These are phyloP conservation scores for Claviceps spartinae DNA, from an alignment of 2,329 filamentous ascomycete species.

Conservation along the genomic window DNA sequence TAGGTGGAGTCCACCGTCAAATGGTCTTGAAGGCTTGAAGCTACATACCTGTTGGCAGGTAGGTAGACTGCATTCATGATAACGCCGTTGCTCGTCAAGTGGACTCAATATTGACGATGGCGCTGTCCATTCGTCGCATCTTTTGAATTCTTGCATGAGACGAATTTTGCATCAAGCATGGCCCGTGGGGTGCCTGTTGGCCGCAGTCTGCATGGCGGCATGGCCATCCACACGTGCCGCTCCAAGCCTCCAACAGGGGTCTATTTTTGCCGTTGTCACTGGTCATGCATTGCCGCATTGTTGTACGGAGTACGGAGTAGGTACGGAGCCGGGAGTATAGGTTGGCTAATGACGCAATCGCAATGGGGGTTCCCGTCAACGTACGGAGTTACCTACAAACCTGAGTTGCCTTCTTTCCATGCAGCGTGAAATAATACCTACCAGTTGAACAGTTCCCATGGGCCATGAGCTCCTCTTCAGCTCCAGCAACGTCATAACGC, in stretches of 20 bases:
- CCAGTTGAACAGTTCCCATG: no score
- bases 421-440: no score
- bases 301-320: no score
- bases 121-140: not conserved
- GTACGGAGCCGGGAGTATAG: no score
- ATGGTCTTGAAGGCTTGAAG: not conserved
- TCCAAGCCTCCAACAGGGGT: not conserved
- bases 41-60: not conserved
- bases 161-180: not conserved
- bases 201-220: constrained; percentile 5
- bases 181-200: not conserved
- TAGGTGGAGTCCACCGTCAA: not conserved
- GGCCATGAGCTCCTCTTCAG: no score
- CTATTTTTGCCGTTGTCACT: not conserved
- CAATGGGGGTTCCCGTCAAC: no score
- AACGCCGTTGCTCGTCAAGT: not conserved
- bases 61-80: not conserved
- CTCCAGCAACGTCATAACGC: not conserved
- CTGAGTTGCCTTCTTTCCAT: no score
- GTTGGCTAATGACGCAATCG: no score
- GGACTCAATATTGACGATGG: not conserved
- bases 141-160: no score
- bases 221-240: constrained; percentile 1
- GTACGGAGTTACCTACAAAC: no score
- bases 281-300: no score